Base-by-base conservation (phyloP, 306 rosid species). In the Cucumis melo region DNA sequence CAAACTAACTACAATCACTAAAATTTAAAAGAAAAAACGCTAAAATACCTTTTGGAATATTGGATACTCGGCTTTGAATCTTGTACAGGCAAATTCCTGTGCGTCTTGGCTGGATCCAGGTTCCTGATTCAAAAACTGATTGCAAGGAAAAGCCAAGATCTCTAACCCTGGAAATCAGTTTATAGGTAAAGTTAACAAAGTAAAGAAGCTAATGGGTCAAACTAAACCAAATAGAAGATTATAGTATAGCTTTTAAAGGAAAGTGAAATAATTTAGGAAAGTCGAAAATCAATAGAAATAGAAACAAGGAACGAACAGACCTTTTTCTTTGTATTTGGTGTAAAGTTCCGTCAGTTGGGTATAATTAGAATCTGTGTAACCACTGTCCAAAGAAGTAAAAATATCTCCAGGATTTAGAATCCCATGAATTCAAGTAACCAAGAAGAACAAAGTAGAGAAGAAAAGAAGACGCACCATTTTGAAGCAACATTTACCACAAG, bases 131-230 rank as follows among this genome's bases (percentile, higher is more conserved):
- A 91, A 76, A 84, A 94, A 94, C 80, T 94, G 99, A 65, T 94
- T 94, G 84, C 99, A 94, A 16, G 99, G 99, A 84, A 94, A 94
- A 54, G 96, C 99, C 91, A 94, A 87, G 87, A 94, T 82, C 74
- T 94, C 99, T 71, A 94, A 82, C 77, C 97, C 99, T 94, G 75
- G 68, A 77, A 79, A 76, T 34, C 65, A 39, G 57, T 5, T 7
- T 10, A 42, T 41, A 70, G 56, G 29, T 20, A 20, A 0, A 27
- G 34, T 42, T 42, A 46, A 14, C 59, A 4, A 68, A 42, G 53
- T 67, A 42, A 41, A 67, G n/a, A 66, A 66, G 32, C 29, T 10
- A n/a, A 39, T 66, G 41, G 51, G 2, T 16, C 23, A 62, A 32
- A 32, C 44, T 29, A 62, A 62, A 59, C 29, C 64, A 59, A 59